Base-by-base conservation (phyloP, 495 filamentous ascomycete species). In the Hypoxylon crocopeplum region DNA sequence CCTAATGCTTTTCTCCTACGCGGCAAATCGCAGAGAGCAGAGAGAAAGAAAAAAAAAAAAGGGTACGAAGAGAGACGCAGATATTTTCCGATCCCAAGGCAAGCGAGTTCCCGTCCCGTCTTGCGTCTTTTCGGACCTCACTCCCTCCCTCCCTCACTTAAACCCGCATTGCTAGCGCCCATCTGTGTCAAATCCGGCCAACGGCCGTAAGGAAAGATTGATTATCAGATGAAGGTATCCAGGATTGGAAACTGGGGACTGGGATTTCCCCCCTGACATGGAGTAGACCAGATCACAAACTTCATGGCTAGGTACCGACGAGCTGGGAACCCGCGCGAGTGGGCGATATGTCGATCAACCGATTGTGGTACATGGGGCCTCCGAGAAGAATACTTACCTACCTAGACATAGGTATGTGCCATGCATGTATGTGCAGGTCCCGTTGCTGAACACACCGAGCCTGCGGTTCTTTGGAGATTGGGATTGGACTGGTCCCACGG, bases 161-260 rank as follows among this genome's bases (percentile, higher is more conserved):
- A 63, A 44, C 36, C n/a, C n/a, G n/a, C n/a, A n/a, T n/a, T n/a
- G n/a, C n/a, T n/a, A n/a, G n/a, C n/a, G n/a, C n/a, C n/a, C n/a
- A n/a, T n/a, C n/a, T n/a, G n/a, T n/a, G n/a, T n/a, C n/a, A n/a
- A n/a, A n/a, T n/a, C n/a, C 48, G 41, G 12, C 20, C 49, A 62
- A 67, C 67, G 67, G 67, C 67, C 67, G 67, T 70, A 70, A 70
- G 60, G 41, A 48, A n/a, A 29, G 5, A 10, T 29, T 5, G 33
- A 36, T 45, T 33, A 54, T 29, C 19, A 33, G 20, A 24, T 17
- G n/a, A 13, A 21, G 15, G 7, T 29, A 21, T 15, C 5, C n/a
- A n/a, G 25, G 50, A n/a, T n/a, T 25, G 7, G 27, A 32, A 2
- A 15, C 11, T 36, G 21, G 22, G 11, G 4, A 25, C 7, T 22